These are phyloP conservation scores for Bacidia gigantensis DNA, from an alignment of 495 filamentous ascomycete species.

Conservation along the genomic window DNA sequence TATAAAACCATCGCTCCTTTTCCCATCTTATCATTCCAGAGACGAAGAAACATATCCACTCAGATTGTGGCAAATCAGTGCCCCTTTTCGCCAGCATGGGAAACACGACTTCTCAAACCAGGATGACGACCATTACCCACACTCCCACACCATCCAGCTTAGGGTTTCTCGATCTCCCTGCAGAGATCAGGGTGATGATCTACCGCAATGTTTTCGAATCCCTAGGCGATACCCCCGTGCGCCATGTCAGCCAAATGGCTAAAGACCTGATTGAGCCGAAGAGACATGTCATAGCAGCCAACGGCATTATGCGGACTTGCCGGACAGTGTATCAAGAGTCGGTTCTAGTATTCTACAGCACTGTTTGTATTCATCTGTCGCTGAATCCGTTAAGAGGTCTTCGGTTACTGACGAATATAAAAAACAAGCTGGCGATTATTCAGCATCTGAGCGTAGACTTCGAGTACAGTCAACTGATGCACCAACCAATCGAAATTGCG, in stretches of 20 bases:
- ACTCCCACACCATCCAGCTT: too few species aligned
- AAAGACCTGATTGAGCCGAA: background rate
- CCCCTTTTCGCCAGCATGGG: too few species aligned
- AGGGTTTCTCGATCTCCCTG: background rate
- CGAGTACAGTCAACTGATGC: background rate
- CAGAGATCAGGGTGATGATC: background rate
- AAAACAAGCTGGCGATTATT: background rate
- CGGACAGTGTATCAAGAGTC: background rate
- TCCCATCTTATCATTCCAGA: too few species aligned
- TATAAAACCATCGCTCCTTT: too few species aligned
- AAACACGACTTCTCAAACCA: too few species aligned
- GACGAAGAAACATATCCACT: too few species aligned
- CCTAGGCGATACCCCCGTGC: background rate
- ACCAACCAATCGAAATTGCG: background rate
- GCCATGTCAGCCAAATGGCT: background rate
- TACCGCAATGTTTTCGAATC: background rate
- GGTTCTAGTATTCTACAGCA: background rate
- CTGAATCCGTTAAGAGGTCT: background rate
- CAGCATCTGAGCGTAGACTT: background rate
- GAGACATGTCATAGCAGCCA: background rate
- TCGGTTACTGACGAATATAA: background rate
- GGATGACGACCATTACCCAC: too few species aligned
- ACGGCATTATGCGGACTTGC: background rate
- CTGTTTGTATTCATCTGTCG: background rate
- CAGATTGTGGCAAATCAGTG: too few species aligned